These are phyloP conservation scores for Phytopythium oedochilum DNA, from an alignment of 352 stramenopile species.

Conservation along the genomic window DNA sequence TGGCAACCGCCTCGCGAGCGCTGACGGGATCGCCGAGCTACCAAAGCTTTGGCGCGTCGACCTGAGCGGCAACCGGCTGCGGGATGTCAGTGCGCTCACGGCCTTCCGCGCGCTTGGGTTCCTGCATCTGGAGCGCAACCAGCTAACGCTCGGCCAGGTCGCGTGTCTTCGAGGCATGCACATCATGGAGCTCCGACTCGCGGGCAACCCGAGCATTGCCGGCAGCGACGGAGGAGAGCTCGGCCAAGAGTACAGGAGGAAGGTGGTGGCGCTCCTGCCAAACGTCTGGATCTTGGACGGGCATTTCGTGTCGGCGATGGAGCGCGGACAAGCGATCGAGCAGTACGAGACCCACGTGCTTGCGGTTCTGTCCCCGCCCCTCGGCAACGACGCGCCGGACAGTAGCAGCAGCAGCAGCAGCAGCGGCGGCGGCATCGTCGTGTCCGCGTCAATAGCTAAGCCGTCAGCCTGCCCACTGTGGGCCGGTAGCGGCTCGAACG, in stretches of 20 bases:
- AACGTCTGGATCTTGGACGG: slow-evolving; percentile 57
- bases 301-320: slow-evolving; percentile 40
- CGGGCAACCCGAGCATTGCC: slow-evolving; percentile 29
- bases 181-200: slow-evolving; percentile 42
- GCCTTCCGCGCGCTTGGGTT: slow-evolving; percentile 52
- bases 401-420: background rate
- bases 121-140: slow-evolving; percentile 45
- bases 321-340: slow-evolving; percentile 36
- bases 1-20: slow-evolving; percentile 39
- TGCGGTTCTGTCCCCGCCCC: background rate
- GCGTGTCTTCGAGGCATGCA: slow-evolving; percentile 51
- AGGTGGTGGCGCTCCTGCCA: slow-evolving; percentile 41
- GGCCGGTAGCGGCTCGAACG: background rate
- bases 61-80: slow-evolving; percentile 42
- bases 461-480: background rate
- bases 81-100: slow-evolving; percentile 29
- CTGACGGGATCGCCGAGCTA: slow-evolving; percentile 32
- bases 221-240: slow-evolving; percentile 6
- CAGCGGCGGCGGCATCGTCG: background rate
- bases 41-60: slow-evolving; percentile 49
- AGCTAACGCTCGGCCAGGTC: slow-evolving; percentile 42
- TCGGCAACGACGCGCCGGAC: background rate
- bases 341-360: slow-evolving; percentile 31
- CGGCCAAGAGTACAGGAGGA: slow-evolving; percentile 29
- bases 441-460: background rate